Base-by-base conservation (phyloP, 305 asterid species). In the Plantago lanceolata region DNA sequence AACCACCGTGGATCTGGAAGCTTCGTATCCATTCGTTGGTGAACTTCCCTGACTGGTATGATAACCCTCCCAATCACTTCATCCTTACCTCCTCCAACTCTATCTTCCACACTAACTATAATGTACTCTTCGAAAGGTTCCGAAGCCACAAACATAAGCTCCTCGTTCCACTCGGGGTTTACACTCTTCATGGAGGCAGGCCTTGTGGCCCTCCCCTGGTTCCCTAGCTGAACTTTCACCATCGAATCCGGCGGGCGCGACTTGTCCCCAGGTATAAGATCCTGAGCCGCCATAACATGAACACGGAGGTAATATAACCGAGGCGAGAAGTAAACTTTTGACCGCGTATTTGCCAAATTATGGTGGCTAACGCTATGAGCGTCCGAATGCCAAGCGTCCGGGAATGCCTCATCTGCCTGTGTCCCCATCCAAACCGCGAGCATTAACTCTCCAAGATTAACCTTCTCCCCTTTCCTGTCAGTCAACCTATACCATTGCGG, bases 361-460 rank as follows among this genome's bases (percentile, higher is more conserved):
- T 83, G 84, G 51, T 86, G 92, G 68, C 78, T 83, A 17, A 87
- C 70, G 45, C 73, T 61, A 47, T 88, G 92, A 74, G 98, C 95
- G 56, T 88, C 96, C 8, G 96, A 86, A 59, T 91, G 96, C 95
- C 96, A 88, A 9, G 98, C 96, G 20, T 86, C 89, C 0, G 95
- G 96, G 59, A 88, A 91, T 8, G 96, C 80, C 79, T 91, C 97
- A 44, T 91, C 97, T 4, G 97, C 97, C 65, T 91, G 97, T 33
- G 97, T 91, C 67, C 97, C 96, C 81, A 83, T 84, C 97, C 97
- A 91, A 67, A 88, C 87, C 2, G 96, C 96, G 29, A 91, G 87
- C 97, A 91, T 88, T 51, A 91, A 66, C 68, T 91, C 96, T 29
- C 98, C 98, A 2, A 72, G 75, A 59, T 63, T 62, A 37, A 67